Evolutionary conservation across 2,329 filamentous ascomycete genomes (phyloP).

Genomic region (Sclerotinia sclerotiorum): DNA sequence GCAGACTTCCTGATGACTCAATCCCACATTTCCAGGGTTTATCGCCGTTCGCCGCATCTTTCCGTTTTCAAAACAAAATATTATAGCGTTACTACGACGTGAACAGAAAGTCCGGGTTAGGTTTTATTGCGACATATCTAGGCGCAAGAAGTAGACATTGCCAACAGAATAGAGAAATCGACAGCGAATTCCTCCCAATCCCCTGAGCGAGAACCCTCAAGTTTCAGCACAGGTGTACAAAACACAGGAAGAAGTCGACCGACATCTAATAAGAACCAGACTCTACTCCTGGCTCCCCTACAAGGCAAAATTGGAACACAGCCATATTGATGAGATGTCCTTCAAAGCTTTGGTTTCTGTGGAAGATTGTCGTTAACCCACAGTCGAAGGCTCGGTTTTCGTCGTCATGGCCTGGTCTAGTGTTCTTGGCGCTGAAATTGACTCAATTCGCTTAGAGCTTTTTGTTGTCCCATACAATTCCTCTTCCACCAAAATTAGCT

Average conservation of each 20-base stretch:
- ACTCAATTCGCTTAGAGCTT: neutral
- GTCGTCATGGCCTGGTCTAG: neutral
- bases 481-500: conserved; percentile 27
- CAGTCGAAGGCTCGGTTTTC: neutral
- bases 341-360: neutral
- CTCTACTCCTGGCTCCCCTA: neutral
- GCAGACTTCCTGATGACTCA: neutral
- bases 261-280: neutral
- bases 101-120: neutral
- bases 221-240: neutral
- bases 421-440: neutral
- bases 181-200: neutral
- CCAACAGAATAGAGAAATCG: neutral
- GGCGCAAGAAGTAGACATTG: neutral
- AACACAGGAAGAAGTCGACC: neutral
- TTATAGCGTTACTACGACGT: neutral
- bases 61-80: neutral
- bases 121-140: neutral
- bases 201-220: neutral
- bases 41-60: neutral
- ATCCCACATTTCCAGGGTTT: neutral
- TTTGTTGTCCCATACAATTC: neutral
- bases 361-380: neutral
- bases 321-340: neutral
- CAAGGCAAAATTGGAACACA: neutral